A percentile compares a stretch with the other conserved stretches of the same genome.
Conservation (phyloP, 148 eudicot genomes). For the Suaeda aralocaspica region DNA sequence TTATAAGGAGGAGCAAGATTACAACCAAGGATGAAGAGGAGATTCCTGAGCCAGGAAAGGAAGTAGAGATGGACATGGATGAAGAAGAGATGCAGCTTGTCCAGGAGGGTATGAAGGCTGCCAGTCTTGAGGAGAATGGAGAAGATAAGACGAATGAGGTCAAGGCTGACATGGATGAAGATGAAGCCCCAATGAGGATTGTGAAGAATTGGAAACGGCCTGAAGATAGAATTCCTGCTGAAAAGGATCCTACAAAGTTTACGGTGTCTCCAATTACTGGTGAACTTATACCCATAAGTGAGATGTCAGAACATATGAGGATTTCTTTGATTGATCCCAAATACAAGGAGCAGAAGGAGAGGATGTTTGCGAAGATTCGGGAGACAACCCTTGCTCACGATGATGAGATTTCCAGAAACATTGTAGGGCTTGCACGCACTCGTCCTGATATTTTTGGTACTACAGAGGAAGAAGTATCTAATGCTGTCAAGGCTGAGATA, state of each 20-base stretch:
- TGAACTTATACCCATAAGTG: conserved; percentile 62
- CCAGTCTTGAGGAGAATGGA: conserved; percentile 62
- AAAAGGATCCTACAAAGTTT: conserved; percentile 61
- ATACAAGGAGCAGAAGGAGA: conserved; percentile 79
- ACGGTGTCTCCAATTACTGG: conserved; percentile 78
- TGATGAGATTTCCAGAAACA: conserved; percentile 72
- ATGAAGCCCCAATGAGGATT: conserved; percentile 75
- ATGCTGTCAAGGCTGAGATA: conserved; percentile 84
- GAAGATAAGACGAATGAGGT: conserved; percentile 36
- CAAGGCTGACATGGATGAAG: conserved; percentile 42
- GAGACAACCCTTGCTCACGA: conserved; percentile 86
- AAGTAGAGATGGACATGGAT: conserved; percentile 86
- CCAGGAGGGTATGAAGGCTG: conserved; percentile 77
- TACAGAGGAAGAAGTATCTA: conserved; percentile 82
- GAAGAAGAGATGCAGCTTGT: conserved; percentile 83
- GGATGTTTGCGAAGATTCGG: conserved; percentile 85
- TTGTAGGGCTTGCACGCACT: conserved; percentile 75
- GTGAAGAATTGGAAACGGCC: conserved; percentile 85
- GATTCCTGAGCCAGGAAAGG: conserved; percentile 64
- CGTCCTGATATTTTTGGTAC: conserved; percentile 88
- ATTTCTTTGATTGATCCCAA: conserved; percentile 86
- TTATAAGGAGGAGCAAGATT: conserved; percentile 75
- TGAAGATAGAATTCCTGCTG: conserved; percentile 66
- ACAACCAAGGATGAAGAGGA: conserved; percentile 57
- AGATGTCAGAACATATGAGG: conserved; percentile 89